phyloP scores from a whole-genome alignment of 768 basidiomycete genomes.

The Mycena sanguinolenta region DNA sequence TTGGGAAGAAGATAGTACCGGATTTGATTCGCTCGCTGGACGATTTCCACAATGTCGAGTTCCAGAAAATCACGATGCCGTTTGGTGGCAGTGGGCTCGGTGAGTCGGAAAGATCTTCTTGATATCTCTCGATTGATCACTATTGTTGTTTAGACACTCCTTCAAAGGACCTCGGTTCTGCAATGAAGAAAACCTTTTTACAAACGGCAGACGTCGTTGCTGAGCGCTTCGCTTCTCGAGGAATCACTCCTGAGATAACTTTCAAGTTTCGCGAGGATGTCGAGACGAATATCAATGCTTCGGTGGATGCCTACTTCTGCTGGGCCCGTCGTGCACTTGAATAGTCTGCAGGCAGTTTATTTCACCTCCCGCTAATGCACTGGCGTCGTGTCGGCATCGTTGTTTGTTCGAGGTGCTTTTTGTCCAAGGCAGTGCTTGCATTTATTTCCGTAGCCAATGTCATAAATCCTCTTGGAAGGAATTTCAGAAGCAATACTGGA shows the following conservation, averaged over 20 bases:
- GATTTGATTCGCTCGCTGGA: background rate
- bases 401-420: too few species aligned
- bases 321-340: background rate
- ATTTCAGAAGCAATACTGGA: too few species aligned
- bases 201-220: background rate
- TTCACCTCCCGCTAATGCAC: too few species aligned
- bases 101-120: background rate
- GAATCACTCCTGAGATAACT: background rate
- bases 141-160: background rate
- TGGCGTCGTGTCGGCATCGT: too few species aligned
- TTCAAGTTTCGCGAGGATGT: background rate
- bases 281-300: background rate
- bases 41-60: background rate
- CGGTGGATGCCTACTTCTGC: background rate
- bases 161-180: background rate
- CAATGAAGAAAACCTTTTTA: background rate
- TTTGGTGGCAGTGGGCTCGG: background rate
- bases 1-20: constrained; percentile 4
- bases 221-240: background rate
- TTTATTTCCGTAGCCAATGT: too few species aligned
- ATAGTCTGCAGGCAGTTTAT: too few species aligned
- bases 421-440: too few species aligned
- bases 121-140: background rate
- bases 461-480: too few species aligned
- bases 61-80: background rate